These are phyloP conservation scores for Paxillus ammoniavirescens DNA, from an alignment of 768 basidiomycete species.

Conservation along the genomic window DNA sequence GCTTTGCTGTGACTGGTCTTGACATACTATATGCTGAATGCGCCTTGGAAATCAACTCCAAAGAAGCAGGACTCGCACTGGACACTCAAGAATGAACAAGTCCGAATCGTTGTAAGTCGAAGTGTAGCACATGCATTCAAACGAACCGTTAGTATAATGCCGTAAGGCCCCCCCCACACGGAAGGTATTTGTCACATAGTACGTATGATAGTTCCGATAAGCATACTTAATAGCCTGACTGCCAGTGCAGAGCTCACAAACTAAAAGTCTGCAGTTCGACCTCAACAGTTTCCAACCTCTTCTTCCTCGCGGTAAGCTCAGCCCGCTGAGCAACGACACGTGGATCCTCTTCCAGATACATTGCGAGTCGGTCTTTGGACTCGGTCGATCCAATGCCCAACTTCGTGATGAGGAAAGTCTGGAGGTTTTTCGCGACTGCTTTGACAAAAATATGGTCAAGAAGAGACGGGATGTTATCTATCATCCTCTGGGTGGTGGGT, in stretches of 20 bases:
- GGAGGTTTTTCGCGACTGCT: constrained; percentile 29
- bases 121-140: not conserved
- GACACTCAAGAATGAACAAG: not conserved
- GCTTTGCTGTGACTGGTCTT: constrained; percentile 12
- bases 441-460: constrained; percentile 34
- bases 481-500: constrained; percentile 26
- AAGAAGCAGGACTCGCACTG: not conserved
- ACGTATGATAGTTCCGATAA: too few species aligned
- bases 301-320: constrained; percentile 34
- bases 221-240: not conserved
- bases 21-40: constrained; percentile 13
- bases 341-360: constrained; percentile 41
- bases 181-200: not conserved
- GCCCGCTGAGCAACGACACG: constrained; percentile 31
- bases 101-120: not conserved
- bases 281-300: constrained; percentile 36
- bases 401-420: constrained; percentile 31
- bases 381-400: constrained; percentile 35
- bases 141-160: not conserved
- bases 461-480: constrained; percentile 40
- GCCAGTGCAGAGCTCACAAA: constrained; percentile 1
- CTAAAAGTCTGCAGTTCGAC: constrained; percentile 32
- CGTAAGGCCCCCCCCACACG: not conserved
- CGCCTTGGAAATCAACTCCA: not conserved
- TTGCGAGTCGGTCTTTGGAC: constrained; percentile 31